Percentiles rank a stretch among this genome's conserved stretches.
phyloP scores from a whole-genome alignment of 176 grass and related monocot species.

The Triticum timopheevii region DNA sequence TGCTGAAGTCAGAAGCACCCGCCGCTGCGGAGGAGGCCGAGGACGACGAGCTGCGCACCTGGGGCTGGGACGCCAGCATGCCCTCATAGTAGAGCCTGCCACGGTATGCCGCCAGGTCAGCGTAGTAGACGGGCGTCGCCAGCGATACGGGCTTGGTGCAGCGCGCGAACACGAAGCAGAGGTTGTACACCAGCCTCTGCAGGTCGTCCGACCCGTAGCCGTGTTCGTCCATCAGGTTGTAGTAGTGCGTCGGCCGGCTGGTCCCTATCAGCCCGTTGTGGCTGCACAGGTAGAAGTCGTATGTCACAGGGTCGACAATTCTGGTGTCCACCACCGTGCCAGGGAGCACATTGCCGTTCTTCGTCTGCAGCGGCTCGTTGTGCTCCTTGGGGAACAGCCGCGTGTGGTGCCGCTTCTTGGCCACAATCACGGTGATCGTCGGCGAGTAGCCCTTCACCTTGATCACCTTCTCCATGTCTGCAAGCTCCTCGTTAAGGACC shows the following conservation, averaged over 20 bases:
- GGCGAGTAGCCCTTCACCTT: conserved; percentile 44
- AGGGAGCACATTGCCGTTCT: conserved; percentile 41
- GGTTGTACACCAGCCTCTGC: conserved; percentile 59
- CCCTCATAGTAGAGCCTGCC: conserved; percentile 58
- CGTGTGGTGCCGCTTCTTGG: conserved; percentile 63
- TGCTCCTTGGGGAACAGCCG: conserved; percentile 52
- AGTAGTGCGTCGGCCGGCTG: conserved; percentile 67
- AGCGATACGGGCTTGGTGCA: conserved; percentile 70
- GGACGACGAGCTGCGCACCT: background rate
- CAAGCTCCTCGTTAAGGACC: conserved; percentile 69
- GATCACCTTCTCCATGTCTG: conserved; percentile 42
- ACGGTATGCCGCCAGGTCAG: conserved; percentile 56
- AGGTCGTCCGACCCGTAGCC: conserved; percentile 50
- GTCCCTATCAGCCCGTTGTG: conserved; percentile 53
- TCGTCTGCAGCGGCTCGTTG: background rate
- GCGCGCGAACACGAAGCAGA: conserved; percentile 63
- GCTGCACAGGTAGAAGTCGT: conserved; percentile 73
- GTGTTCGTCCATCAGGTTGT: conserved; percentile 51
- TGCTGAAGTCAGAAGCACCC: background rate
- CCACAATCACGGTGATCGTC: conserved; percentile 59
- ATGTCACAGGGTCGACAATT: conserved; percentile 44
- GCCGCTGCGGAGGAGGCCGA: background rate
- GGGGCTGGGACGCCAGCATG: conserved; percentile 33
- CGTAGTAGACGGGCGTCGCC: conserved; percentile 63
- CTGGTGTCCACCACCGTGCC: conserved; percentile 67